Evolutionary conservation across 805 yeast species (phyloP).

Genomic region (Metschnikowia arizonensis): DNA sequence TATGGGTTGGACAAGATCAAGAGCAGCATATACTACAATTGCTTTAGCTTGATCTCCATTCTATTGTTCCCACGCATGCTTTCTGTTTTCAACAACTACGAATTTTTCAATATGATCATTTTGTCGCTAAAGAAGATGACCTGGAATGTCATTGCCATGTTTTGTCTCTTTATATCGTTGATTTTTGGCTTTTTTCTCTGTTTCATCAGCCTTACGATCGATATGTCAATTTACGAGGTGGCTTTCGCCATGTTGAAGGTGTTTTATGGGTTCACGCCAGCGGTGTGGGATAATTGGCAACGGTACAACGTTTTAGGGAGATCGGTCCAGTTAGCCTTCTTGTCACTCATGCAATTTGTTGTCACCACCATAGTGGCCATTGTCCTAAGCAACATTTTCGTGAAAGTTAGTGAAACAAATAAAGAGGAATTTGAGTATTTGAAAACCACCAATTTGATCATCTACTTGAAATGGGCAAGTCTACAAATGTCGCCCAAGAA

Average conservation of each 20-base stretch:
- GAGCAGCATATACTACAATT: slow-evolving; percentile 23
- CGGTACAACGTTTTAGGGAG: slow-evolving; percentile 46
- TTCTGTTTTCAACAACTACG: slow-evolving; percentile 47
- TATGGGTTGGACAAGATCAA: slow-evolving; percentile 13
- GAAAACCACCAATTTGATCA: slow-evolving; percentile 35
- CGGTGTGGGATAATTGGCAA: slow-evolving; percentile 56
- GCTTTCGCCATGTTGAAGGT: slow-evolving; percentile 50
- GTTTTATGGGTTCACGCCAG: slow-evolving; percentile 56
- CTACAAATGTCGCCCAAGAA: slow-evolving; percentile 15
- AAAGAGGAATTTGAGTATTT: slow-evolving; percentile 40
- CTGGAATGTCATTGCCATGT: slow-evolving; percentile 46
- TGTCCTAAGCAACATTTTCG: slow-evolving; percentile 43
- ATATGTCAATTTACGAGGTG: slow-evolving; percentile 39
- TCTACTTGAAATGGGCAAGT: slow-evolving; percentile 33
- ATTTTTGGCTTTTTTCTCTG: slow-evolving; percentile 54
- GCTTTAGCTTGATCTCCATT: slow-evolving; percentile 44
- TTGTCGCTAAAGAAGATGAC: slow-evolving; percentile 50
- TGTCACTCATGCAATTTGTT: slow-evolving; percentile 52
- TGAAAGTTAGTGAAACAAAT: slow-evolving; percentile 28
- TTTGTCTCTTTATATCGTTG: slow-evolving; percentile 46
- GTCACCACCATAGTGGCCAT: slow-evolving; percentile 53
- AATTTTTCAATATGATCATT: slow-evolving; percentile 49
- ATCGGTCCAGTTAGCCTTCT: slow-evolving; percentile 45
- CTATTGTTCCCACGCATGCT: slow-evolving; percentile 48
- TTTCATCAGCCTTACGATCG: slow-evolving; percentile 45